Evolutionary conservation across 805 yeast species (phyloP).

Genomic region (Pichia gijzeniarum): DNA sequence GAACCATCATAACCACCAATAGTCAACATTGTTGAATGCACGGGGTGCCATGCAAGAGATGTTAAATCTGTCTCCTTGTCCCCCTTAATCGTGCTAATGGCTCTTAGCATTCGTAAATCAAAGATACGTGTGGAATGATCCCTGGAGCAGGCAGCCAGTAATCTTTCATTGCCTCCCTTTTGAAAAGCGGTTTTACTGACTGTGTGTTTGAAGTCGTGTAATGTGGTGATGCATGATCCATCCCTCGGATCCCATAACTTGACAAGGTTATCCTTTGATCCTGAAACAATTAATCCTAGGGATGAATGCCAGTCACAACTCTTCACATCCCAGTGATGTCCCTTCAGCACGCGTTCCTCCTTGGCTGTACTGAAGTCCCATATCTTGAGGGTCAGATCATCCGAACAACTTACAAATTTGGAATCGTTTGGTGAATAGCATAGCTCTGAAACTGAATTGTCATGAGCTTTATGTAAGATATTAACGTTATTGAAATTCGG

Average conservation of each 20-base stretch:
- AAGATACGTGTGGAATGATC: slow-evolving; percentile 85
- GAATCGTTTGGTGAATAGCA: slow-evolving; percentile 87
- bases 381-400: slow-evolving; percentile 82
- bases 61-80: slow-evolving; percentile 73
- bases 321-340: slow-evolving; percentile 99
- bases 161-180: slow-evolving; percentile 54
- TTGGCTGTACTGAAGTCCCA: slow-evolving; percentile 91
- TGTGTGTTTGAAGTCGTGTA: slow-evolving; percentile 91
- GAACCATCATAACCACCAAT: slow-evolving; percentile 91
- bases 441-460: slow-evolving; percentile 79
- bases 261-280: slow-evolving; percentile 90
- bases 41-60: slow-evolving; percentile 88
- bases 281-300: slow-evolving; percentile 80
- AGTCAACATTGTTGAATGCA: slow-evolving; percentile 70
- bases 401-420: slow-evolving; percentile 90
- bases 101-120: slow-evolving; percentile 82
- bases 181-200: slow-evolving; percentile 84
- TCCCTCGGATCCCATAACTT: slow-evolving; percentile 96
- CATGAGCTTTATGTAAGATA: slow-evolving; percentile 60
- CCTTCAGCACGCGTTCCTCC: slow-evolving; percentile 73
- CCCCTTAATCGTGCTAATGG: slow-evolving; percentile 64
- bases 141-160: slow-evolving; percentile 80
- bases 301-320: slow-evolving; percentile 95
- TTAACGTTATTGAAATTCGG: slow-evolving; percentile 96
- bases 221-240: slow-evolving; percentile 64